Conservation (phyloP, 2,329 filamentous ascomycete genomes). For the Neofusicoccum laricinum region DNA sequence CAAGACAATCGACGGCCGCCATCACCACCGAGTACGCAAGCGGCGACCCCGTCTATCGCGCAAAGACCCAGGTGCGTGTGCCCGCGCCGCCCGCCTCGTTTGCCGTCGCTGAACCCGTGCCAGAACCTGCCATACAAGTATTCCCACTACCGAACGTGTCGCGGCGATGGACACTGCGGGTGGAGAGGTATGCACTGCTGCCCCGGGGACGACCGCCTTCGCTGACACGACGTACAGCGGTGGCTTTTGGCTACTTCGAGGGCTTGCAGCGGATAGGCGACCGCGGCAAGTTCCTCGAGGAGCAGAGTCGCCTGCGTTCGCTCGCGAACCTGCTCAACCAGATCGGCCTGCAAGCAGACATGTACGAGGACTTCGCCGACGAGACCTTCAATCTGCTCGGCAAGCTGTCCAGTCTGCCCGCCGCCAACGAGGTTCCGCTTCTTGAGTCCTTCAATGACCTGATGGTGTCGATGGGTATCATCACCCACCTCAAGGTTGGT, state of each 20-base stretch:
- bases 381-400: constrained; percentile 68
- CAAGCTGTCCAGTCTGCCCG: constrained; percentile 58
- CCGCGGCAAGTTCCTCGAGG: constrained; percentile 62
- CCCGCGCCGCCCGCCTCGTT: neutral
- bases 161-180: constrained; percentile 93
- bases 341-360: constrained; percentile 64
- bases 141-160: constrained; percentile 80
- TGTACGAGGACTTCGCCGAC: constrained; percentile 82
- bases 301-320: constrained; percentile 68
- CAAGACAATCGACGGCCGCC: constrained; percentile 70
- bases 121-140: constrained; percentile 80
- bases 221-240: constrained; percentile 57
- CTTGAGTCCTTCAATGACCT: constrained; percentile 71
- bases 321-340: constrained; percentile 68
- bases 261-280: constrained; percentile 69
- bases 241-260: constrained; percentile 92
- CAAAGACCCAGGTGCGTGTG: constrained; percentile 76
- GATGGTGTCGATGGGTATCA: constrained; percentile 66
- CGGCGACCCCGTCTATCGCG: constrained; percentile 78
- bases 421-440: constrained; percentile 55
- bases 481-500: constrained; percentile 72
- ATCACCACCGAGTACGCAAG: constrained; percentile 85
- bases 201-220: constrained; percentile 4
- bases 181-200: constrained; percentile 78
- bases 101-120: neutral